These are phyloP conservation scores for Skeletonema menzelii DNA, from an alignment of 108 stramenopile species.

Conservation along the genomic window DNA sequence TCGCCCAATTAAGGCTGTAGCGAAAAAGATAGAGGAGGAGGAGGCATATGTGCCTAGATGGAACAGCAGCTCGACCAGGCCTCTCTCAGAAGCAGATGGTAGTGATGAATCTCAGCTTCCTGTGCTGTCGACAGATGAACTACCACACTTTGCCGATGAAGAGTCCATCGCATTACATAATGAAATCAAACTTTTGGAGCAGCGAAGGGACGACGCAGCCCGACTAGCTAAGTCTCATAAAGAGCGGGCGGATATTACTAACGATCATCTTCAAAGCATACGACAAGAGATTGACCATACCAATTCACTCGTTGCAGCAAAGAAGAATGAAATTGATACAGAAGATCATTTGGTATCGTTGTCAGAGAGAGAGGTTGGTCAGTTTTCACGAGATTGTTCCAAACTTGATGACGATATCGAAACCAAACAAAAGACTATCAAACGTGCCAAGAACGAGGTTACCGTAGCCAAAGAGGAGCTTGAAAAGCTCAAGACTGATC, in stretches of 20 bases:
- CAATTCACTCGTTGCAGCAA: constrained; percentile 70
- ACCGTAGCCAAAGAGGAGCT: constrained; percentile 66
- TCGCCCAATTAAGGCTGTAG: not conserved
- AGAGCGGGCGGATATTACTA: constrained; percentile 75
- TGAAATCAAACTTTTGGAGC: constrained; percentile 44
- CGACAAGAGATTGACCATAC: constrained; percentile 84
- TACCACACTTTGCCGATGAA: constrained; percentile 45
- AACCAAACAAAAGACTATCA: constrained; percentile 43
- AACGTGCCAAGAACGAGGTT: constrained; percentile 59
- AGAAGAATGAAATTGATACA: constrained; percentile 71
- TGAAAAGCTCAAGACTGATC: constrained; percentile 76
- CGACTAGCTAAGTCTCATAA: constrained; percentile 29
- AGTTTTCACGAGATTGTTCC: constrained; percentile 38
- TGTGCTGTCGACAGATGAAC: constrained; percentile 11
- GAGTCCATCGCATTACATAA: constrained; percentile 34
- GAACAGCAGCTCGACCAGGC: not conserved
- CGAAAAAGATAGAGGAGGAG: not conserved
- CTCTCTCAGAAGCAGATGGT: not conserved
- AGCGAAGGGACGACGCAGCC: constrained; percentile 32
- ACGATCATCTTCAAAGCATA: constrained; percentile 84
- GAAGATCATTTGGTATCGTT: constrained; percentile 77
- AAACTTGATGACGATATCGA: constrained; percentile 20
- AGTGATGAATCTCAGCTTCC: not conserved
- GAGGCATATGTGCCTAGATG: not conserved
- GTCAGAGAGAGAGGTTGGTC: constrained; percentile 65